Evolutionary conservation across 108 stramenopile genomes (phyloP), one percentile per base, ranked within the genome.

Genomic region (Discostella pseudostelligera): DNA sequence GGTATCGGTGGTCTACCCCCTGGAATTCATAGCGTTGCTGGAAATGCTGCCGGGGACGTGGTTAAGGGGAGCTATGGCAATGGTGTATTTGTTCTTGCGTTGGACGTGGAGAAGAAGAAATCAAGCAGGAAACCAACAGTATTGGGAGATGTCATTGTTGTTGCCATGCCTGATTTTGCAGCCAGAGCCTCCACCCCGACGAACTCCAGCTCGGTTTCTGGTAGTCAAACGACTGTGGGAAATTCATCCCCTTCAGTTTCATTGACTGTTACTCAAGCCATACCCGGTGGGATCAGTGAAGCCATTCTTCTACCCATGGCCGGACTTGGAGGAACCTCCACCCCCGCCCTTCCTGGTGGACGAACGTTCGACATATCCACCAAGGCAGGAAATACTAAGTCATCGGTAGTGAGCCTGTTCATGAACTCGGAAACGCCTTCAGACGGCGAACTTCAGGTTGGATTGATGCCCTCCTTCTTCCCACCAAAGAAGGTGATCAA

Each of bases 341-440:
- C 81, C 26, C 70, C 82, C 43, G 63, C 69, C 9, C 83, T 88
- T 32, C 82, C 86, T 11, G 93, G 93, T 26, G 93, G 93, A 14
- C 62, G 79, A 21, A 85, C 90, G 6, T 87, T 78, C 73, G 90
- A 87, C 61, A 82, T 91, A 39, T 72, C 69, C 36, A 58, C 77
- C 32, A 62, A 79, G 5, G 0, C 37, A 13, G 35, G 43, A 21
- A 43, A 47, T 19, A 39, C 35, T 20, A 40, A 76, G 6, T 62
- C 67, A 8, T 61, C 69, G 35, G 36, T 83, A 1, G n/a, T 88
- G 69, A 62, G 47, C 16, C 67, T 94, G 25, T 79, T 84, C 21
- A 21, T 82, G 21, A 73, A 81, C 45, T 94, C 93, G 1, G 82
- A 82, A 59, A 94, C 93, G 22, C 92, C 92, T 13, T 69, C 89